Evolutionary conservation across 148 eudicot genomes (phyloP).

Genomic region (Dysphania ambrosioides): DNA sequence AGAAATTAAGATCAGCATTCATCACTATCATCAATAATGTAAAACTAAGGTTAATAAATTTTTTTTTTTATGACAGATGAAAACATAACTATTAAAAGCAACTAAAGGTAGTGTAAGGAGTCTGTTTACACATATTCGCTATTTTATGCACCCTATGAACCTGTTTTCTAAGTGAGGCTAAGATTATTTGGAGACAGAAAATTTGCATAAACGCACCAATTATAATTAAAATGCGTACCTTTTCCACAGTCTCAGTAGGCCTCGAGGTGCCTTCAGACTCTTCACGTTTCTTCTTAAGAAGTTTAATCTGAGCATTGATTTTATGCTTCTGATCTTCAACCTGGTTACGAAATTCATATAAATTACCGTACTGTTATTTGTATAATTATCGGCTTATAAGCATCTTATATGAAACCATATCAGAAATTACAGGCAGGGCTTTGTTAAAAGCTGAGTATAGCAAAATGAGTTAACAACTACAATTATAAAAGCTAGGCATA

Average conservation of each 20-base stretch:
- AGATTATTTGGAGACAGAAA: not conserved
- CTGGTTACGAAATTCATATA: constrained; percentile 26
- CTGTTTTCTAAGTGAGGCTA: not conserved
- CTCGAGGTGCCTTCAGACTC: constrained; percentile 31
- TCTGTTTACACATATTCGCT: too few species aligned
- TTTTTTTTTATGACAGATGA: too few species aligned
- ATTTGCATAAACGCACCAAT: not conserved
- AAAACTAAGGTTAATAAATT: not conserved
- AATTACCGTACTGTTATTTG: not conserved
- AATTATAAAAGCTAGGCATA: too few species aligned
- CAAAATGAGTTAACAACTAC: not conserved
- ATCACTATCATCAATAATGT: not conserved
- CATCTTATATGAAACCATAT: not conserved
- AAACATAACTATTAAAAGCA: too few species aligned
- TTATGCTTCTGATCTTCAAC: constrained; percentile 35
- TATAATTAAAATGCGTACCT: constrained; percentile 26
- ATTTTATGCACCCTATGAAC: too few species aligned
- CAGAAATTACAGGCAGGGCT: not conserved
- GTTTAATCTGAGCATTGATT: constrained; percentile 35
- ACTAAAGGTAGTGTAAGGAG: too few species aligned
- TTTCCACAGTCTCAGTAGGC: constrained; percentile 22
- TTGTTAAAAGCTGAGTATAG: not conserved
- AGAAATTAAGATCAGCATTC: not conserved
- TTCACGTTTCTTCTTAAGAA: constrained; percentile 39
- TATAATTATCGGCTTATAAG: not conserved